A percentile compares a stretch with the other conserved stretches of the same genome.
Evolutionary conservation across 2,329 filamentous ascomycete species (phyloP).

Genomic region (Cercospora zeina): DNA sequence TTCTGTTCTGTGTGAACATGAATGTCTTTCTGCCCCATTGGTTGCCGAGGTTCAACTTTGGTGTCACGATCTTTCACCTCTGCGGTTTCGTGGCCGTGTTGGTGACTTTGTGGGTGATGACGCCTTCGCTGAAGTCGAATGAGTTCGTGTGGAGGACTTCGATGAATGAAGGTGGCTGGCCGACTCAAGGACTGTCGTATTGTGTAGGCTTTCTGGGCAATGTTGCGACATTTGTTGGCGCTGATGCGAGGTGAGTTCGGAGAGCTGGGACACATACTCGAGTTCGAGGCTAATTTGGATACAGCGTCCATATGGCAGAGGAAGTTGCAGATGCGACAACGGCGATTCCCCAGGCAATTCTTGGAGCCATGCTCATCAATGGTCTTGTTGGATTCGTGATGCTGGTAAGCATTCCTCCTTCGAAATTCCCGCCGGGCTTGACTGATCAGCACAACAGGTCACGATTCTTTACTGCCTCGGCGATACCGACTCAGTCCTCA

Average conservation of each 20-base stretch:
- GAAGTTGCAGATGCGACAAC: conserved; percentile 53
- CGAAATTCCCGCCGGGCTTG: neutral
- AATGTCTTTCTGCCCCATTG: conserved; percentile 52
- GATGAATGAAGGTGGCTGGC: conserved; percentile 39
- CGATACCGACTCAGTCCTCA: conserved; percentile 45
- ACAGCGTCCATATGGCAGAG: conserved; percentile 51
- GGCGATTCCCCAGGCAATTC: conserved; percentile 52
- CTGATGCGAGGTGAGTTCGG: conserved; percentile 42
- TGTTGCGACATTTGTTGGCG: conserved; percentile 42
- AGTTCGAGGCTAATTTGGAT: neutral
- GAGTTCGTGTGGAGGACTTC: conserved; percentile 38
- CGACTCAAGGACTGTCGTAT: conserved; percentile 40
- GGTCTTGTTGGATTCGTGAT: conserved; percentile 51
- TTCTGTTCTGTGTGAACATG: conserved; percentile 45
- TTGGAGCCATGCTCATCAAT: conserved; percentile 52
- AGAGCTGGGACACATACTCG: neutral
- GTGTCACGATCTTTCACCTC: conserved; percentile 50
- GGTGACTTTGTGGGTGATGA: conserved; percentile 45
- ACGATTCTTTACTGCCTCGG: conserved; percentile 50
- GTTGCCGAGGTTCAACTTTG: conserved; percentile 47
- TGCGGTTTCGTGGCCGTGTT: conserved; percentile 57
- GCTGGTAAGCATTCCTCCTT: conserved; percentile 37
- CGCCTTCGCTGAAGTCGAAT: conserved; percentile 31
- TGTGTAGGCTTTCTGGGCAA: conserved; percentile 42
- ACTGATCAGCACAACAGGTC: neutral